These are phyloP conservation scores for Cardamine occulta DNA, from an alignment of 345 rosid genomes.

Conservation along the genomic window DNA sequence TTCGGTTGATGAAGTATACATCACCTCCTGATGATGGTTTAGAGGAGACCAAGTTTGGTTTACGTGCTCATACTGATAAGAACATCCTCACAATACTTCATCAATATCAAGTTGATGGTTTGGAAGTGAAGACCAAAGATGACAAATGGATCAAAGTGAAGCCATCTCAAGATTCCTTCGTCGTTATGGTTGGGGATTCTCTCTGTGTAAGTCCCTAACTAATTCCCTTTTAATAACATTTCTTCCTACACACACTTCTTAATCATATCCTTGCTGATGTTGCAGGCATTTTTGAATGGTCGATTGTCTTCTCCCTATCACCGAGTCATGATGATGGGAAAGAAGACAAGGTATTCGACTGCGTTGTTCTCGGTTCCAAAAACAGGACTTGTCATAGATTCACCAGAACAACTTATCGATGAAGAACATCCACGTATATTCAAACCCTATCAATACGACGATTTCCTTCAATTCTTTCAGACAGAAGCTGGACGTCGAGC, in stretches of 20 bases:
- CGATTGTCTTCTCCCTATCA: slow-evolving; percentile 56
- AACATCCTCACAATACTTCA: slow-evolving; percentile 60
- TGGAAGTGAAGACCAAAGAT: slow-evolving; percentile 52
- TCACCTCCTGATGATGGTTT: slow-evolving; percentile 27
- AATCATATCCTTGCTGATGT: neutral
- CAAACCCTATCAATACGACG: slow-evolving; percentile 53
- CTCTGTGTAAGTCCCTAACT: slow-evolving; percentile 45
- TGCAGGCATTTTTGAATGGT: slow-evolving; percentile 74
- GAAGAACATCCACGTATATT: slow-evolving; percentile 58
- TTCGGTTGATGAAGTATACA: slow-evolving; percentile 33
- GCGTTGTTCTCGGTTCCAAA: slow-evolving; percentile 62
- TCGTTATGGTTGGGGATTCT: slow-evolving; percentile 56
- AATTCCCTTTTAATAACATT: neutral
- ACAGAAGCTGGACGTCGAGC: slow-evolving; percentile 48
- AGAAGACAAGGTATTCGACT: slow-evolving; percentile 54
- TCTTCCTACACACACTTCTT: neutral
- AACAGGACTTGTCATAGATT: slow-evolving; percentile 46
- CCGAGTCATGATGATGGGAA: slow-evolving; percentile 64
- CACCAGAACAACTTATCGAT: slow-evolving; percentile 58
- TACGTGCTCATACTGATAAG: slow-evolving; percentile 55
- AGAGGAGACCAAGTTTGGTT: slow-evolving; percentile 50
- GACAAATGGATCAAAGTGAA: slow-evolving; percentile 54
- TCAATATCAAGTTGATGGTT: slow-evolving; percentile 62
- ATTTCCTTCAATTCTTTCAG: slow-evolving; percentile 48
- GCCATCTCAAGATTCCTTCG: slow-evolving; percentile 54